These are phyloP conservation scores for Phialophora macrospora DNA, from an alignment of 2,329 filamentous ascomycete species.

Conservation along the genomic window DNA sequence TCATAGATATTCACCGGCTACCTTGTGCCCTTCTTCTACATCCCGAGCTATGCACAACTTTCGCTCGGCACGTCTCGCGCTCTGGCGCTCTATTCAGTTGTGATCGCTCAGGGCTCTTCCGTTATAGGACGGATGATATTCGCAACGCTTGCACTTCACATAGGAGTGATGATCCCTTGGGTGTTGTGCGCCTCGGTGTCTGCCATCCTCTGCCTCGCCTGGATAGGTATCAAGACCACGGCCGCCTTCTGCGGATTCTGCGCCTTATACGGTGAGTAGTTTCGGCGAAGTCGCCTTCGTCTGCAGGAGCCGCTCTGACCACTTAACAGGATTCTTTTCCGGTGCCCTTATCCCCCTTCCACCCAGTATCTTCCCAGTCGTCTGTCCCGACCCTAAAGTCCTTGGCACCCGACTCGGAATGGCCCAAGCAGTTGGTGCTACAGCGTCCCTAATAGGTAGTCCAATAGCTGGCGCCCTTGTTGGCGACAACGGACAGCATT, in stretches of 20 bases:
- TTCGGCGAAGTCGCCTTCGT: not conserved
- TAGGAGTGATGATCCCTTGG: conserved; percentile 63
- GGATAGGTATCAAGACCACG: conserved; percentile 59
- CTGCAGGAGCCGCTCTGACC: not conserved
- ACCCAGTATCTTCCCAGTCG: conserved; percentile 60
- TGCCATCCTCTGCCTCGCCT: conserved; percentile 52
- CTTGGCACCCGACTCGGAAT: conserved; percentile 57
- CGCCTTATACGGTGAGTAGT: conserved; percentile 56
- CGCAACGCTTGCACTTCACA: conserved; percentile 59
- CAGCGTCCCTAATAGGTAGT: conserved; percentile 55
- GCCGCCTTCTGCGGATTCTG: conserved; percentile 63
- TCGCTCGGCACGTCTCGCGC: conserved; percentile 44
- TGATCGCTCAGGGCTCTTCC: conserved; percentile 66
- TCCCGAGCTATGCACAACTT: conserved; percentile 45
- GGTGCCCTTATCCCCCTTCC: conserved; percentile 67
- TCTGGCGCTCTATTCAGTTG: conserved; percentile 60
- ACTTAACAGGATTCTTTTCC: conserved; percentile 54
- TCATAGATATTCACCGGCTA: conserved; percentile 49
- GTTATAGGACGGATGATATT: conserved; percentile 60
- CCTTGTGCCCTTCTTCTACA: conserved; percentile 55
- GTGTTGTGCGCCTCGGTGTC: conserved; percentile 51
- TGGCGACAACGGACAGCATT: conserved; percentile 43
- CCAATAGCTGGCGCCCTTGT: conserved; percentile 57
- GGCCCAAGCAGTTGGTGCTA: conserved; percentile 55
- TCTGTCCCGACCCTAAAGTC: conserved; percentile 54